Conservation (phyloP, 371 early-diverging fungal genomes). For the Actinomucor elegans region DNA sequence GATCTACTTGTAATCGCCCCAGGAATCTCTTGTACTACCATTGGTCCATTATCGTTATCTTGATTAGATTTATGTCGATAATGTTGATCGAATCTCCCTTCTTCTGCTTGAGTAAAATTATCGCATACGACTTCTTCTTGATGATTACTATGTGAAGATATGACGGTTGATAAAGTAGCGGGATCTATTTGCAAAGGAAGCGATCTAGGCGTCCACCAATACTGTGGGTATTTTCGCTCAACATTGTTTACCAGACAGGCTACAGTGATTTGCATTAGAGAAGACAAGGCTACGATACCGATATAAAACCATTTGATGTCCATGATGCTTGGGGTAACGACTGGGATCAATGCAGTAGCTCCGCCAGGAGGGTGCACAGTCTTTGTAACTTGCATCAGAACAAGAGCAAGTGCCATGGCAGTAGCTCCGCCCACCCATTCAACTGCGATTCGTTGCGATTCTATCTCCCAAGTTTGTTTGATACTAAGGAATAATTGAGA, state of each 20-base stretch:
- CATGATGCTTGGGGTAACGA: conserved; percentile 37
- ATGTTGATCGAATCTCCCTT: neutral
- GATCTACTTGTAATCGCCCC: neutral
- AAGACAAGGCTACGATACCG: conserved; percentile 54
- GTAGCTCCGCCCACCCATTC: conserved; percentile 71
- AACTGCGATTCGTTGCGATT: conserved; percentile 29
- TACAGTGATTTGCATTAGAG: conserved; percentile 53
- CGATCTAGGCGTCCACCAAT: conserved; percentile 58
- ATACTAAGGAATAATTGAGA: conserved; percentile 55
- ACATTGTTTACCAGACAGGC: conserved; percentile 72
- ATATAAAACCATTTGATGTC: conserved; percentile 64
- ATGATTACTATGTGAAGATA: neutral
- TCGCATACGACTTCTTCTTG: conserved; percentile 3
- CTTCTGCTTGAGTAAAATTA: conserved; percentile 7
- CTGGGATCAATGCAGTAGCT: conserved; percentile 72
- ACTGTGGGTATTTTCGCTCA: conserved; percentile 63
- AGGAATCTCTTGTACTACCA: neutral
- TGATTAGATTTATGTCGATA: neutral
- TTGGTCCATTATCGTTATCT: neutral
- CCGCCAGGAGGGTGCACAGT: conserved; percentile 77
- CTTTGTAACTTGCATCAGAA: conserved; percentile 66
- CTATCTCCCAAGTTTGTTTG: conserved; percentile 27
- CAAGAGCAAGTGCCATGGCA: conserved; percentile 66
- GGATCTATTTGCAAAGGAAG: conserved; percentile 16
- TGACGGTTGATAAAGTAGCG: neutral